Base-by-base conservation (phyloP, 2,329 filamentous ascomycete species). In the Pseudopyricularia cyperi region DNA sequence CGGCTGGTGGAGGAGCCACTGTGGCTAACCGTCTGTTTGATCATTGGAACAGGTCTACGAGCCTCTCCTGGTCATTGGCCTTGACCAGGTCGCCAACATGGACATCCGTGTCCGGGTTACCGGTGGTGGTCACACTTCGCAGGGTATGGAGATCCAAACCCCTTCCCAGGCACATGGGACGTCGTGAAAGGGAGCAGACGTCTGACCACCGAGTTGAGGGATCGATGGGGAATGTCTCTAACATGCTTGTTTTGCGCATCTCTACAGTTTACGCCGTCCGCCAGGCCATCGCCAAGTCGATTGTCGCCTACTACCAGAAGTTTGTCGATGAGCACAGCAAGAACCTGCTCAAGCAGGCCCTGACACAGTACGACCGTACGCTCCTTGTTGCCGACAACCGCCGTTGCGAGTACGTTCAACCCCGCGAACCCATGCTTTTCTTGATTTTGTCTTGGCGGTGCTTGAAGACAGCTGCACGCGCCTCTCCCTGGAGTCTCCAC, bases 251-350 rank as follows among this genome's bases (percentile, higher is more conserved):
- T 35, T 26, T 17, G 4, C 12, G 28, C 7, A 8, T 26, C n/a
- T n/a, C 2, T 22, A 54, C 57, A 56, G 63, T 66, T 55, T 66
- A 97, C 77, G 93, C 93, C 71, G 89, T 97, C 80, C 89, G 93
- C 66, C 93, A 98, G 80, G 91, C 93, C 67, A 97, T 98, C 70
- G 84, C 90, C 79, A 98, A 97, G 84, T 86, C 85, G 67, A 88
- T 95, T 71, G 85, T 95, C 44, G 86, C 89, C 74, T 96, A 96
- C 86, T 97, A 96, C 87, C 91, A 96, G 80, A 96, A 98, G 83
- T 98, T 85, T 79, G 89, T 97, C 75, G 93, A 98, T 71, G 93
- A 98, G 87, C 90, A 97, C 87, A 89, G 87, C 79, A 98, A 98
- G 87, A 96, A 97, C 84, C 81, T 89, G 76, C 83, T 98, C 69